Evolutionary conservation across 257 asterid species (phyloP), one percentile per base, ranked within the genome.

Genomic region (Solanum acaule): DNA sequence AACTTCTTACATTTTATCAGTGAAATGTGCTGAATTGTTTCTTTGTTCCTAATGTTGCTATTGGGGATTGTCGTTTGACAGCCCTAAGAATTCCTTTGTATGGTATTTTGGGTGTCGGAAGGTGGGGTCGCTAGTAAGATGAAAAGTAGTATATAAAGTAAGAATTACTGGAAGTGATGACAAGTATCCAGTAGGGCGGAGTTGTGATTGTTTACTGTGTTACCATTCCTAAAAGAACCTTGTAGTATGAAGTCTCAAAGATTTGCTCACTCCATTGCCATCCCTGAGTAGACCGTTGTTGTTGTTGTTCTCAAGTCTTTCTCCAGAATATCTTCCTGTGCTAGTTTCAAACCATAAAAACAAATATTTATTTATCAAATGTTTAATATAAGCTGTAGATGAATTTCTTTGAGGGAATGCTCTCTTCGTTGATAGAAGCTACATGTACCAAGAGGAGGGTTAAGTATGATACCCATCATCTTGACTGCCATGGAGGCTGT

Each of bases 1-100:
- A 78, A 15, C 65, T 42, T 42, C n/a, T 25, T 3, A 79, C 65
- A 9, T 42, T 42, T 78, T 15, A 49, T 33, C n/a, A n/a, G 59
- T 70, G 44, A 90, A n/a, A 15, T 59, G 83, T 88, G 91, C n/a
- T 20, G 22, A 37, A 40, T 18, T n/a, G 89, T 78, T n/a, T 22
- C 14, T n/a, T 25, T 40, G 59, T 76, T 8, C 15, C 9, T 44
- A 46, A 5, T 9, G 42, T 46, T 46, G 38, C 42, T 81, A 18
- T 81, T 25, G 56, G 33, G 14, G 85, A 42, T 14, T 78, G 49
- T 44, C 25, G 25, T 79, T 7, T 25, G 38, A 44, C 65, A 44
- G 25, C 1, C 91, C 88, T 15, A n/a, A 9, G 63, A 49, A 52
- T 52, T 52, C 9, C 63, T 16, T 52, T 52, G 9, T 16, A 52